These are phyloP conservation scores for Neurospora sp. DNA, from an alignment of 2,329 filamentous ascomycete species.

Conservation along the genomic window DNA sequence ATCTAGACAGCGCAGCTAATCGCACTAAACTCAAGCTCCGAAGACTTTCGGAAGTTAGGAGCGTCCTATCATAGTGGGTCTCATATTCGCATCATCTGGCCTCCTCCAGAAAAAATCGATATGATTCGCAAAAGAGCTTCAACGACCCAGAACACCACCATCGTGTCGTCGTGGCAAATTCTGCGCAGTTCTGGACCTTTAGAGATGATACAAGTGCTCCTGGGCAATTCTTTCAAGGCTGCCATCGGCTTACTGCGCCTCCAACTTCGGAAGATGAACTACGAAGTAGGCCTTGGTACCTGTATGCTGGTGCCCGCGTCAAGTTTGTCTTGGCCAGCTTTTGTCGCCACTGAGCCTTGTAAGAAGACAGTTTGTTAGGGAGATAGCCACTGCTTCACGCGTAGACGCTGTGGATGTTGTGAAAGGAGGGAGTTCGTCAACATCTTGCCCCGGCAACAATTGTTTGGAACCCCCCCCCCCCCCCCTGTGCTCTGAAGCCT, in stretches of 20 bases:
- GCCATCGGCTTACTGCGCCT: neutral
- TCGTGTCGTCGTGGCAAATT: neutral
- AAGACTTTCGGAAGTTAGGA: neutral
- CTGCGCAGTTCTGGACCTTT: neutral
- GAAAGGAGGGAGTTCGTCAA: too few species aligned
- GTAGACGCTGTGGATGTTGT: too few species aligned
- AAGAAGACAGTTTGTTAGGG: too few species aligned
- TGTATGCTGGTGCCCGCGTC: neutral
- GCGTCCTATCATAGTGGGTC: neutral
- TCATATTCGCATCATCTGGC: neutral
- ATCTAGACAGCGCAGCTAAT: neutral
- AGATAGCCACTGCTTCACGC: too few species aligned
- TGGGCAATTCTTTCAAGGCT: neutral
- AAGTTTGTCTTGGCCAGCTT: too few species aligned
- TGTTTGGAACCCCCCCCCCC: too few species aligned
- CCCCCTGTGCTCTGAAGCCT: too few species aligned
- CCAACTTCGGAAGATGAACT: neutral
- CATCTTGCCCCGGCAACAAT: too few species aligned
- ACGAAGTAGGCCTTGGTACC: neutral
- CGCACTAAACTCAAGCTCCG: neutral
- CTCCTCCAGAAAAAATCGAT: neutral
- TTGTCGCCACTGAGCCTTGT: too few species aligned
- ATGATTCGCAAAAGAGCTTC: neutral
- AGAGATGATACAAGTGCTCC: neutral
- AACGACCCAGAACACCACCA: neutral